Base-by-base conservation (phyloP, 1,284 basidiomycete genomes). In the Takashimella tepidaria region DNA sequence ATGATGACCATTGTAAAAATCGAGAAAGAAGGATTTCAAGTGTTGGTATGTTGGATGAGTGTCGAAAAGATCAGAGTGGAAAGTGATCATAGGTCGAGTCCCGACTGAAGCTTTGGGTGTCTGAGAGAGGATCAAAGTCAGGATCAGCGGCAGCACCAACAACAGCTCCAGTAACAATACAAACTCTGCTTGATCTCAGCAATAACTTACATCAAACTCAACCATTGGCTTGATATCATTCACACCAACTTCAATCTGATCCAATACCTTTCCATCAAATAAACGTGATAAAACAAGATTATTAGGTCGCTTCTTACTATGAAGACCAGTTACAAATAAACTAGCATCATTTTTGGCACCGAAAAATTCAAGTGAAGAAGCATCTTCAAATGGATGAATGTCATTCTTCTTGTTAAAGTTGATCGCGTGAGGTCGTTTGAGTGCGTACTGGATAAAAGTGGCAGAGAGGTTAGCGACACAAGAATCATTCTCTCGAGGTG, bases 391-490 rank as follows among this genome's bases (percentile, higher is more conserved):
- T 2, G 96, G 96, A 48, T 88, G 85, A 16, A 98, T 83, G 41
- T 80, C 76, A 74, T 98, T 98, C 78, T 97, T 98, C 77, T 96
- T 97, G 54, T 87, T 88, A 77, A 98, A 99, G 13, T 89, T 84
- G 62, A 98, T 88, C 2, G 85, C 85, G 65, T 96, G 67, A 0
- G 92, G 92, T 53, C 88, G 84, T 75, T 96, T 96, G 55, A 96
- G 80, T 4, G 88, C 83, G 85, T 92, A 92, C 91, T 95, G 68
- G 3, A 24, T 4, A n/a, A n/a, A n/a, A n/a, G n/a, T n/a, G n/a
- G n/a, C n/a, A n/a, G n/a, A n/a, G n/a, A 0, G 20, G 49, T 57
- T 45, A 53, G 51, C 20, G 43, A 55, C n/a, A n/a, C n/a, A n/a
- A n/a, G n/a, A n/a, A 16, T 16, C 25, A 16, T 20, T 25, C n/a